Evolutionary conservation across 768 basidiomycete species (phyloP).

Genomic region (Pleurotus giganteus): DNA sequence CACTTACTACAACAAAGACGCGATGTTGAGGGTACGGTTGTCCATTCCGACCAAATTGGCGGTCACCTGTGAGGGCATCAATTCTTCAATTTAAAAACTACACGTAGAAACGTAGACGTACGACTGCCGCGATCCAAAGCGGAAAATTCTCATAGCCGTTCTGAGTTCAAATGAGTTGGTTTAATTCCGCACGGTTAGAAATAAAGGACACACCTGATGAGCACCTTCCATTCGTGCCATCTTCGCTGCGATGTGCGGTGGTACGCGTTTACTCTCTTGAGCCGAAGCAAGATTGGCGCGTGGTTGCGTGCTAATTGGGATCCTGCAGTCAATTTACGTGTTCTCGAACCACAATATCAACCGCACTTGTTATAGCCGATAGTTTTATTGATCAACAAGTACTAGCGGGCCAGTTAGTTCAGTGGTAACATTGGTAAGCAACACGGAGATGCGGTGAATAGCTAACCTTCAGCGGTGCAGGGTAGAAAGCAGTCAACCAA

Average conservation of each 20-base stretch:
- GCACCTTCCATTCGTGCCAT: constrained; percentile 36
- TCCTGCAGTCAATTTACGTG: background rate
- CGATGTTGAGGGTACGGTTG: constrained; percentile 26
- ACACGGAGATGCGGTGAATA: background rate
- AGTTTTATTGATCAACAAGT: constrained; percentile 22
- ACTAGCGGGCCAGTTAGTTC: constrained; percentile 14
- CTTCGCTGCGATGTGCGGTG: constrained; percentile 19
- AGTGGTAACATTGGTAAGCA: background rate
- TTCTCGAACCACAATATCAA: background rate
- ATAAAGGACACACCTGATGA: constrained; percentile 16
- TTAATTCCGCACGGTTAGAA: background rate
- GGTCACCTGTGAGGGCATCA: constrained; percentile 20
- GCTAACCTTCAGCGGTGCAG: constrained; percentile 20
- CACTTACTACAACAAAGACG: constrained; percentile 29
- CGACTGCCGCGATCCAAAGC: constrained; percentile 33
- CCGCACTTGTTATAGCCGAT: constrained; percentile 35
- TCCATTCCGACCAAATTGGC: constrained; percentile 30
- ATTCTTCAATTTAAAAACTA: background rate
- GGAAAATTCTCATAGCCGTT: constrained; percentile 33
- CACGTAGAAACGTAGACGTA: constrained; percentile 10
- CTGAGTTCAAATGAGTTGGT: background rate
- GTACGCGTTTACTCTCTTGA: constrained; percentile 21
- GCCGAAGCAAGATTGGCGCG: constrained; percentile 24
- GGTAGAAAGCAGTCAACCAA: constrained; percentile 23
- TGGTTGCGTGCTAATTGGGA: constrained; percentile 26